Percentiles rank a stretch among this genome's conserved stretches.
Conservation (phyloP, 108 stramenopile genomes). For the Skeletonema grethae region DNA sequence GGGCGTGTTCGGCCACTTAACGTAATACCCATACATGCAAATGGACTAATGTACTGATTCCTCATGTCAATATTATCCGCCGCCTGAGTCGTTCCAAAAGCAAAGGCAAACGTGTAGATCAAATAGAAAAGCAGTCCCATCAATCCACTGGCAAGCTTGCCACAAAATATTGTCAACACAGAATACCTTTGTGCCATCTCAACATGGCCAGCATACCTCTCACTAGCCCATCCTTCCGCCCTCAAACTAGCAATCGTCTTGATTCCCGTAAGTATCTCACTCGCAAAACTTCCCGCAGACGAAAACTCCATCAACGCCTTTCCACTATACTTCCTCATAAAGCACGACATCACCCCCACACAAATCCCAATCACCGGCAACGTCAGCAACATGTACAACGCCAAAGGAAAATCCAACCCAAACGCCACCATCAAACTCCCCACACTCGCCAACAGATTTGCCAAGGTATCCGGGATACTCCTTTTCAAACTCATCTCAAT, state of each 20-base stretch:
- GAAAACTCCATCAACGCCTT: slow-evolving; percentile 24
- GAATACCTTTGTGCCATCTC: slow-evolving; percentile 35
- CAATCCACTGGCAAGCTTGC: slow-evolving; percentile 25
- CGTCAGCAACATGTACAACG: slow-evolving; percentile 40
- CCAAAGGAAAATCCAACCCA: slow-evolving; percentile 46
- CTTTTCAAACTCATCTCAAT: slow-evolving; percentile 44
- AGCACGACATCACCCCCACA: slow-evolving; percentile 42
- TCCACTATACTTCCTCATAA: slow-evolving; percentile 34
- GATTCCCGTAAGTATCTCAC: slow-evolving; percentile 47
- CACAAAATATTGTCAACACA: slow-evolving; percentile 20
- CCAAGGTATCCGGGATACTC: slow-evolving; percentile 41
- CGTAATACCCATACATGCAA: no score
- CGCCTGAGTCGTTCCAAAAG: slow-evolving; percentile 41
- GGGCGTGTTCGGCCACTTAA: no score
- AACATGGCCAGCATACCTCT: slow-evolving; percentile 29
- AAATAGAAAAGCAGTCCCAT: slow-evolving; percentile 42
- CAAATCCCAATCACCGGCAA: slow-evolving; percentile 43
- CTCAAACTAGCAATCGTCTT: slow-evolving; percentile 44
- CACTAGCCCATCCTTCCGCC: slow-evolving; percentile 44
- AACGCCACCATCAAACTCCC: slow-evolving; percentile 46
- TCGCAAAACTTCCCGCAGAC: slow-evolving; percentile 42
- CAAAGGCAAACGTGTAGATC: slow-evolving; percentile 44
- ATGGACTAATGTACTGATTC: no score
- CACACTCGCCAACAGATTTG: slow-evolving; percentile 35
- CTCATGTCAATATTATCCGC: background rate